These are phyloP conservation scores for Pterothamnion heteromorphum DNA, from an alignment of 31 red algal species.

Conservation along the genomic window DNA sequence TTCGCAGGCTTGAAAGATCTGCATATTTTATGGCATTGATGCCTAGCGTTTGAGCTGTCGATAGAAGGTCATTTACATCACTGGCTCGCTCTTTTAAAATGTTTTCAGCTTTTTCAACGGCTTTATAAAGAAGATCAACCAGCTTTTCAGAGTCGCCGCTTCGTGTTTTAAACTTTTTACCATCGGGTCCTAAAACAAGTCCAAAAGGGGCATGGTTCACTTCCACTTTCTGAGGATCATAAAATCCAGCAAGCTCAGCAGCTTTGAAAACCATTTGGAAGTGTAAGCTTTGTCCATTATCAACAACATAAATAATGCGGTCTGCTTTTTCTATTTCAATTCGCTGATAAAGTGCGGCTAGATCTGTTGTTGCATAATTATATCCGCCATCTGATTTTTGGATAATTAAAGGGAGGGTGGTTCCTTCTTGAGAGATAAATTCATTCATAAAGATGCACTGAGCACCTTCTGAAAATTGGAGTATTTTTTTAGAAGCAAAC, in stretches of 20 bases:
- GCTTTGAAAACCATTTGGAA: conserved; percentile 96
- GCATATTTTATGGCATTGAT: conserved; percentile 96
- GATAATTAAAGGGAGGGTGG: conserved; percentile 78
- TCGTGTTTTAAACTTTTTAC: conserved; percentile 99
- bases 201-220: conserved; percentile 97
- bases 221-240: conserved; percentile 55
- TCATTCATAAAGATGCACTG: conserved; percentile 81
- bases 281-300: conserved; percentile 91
- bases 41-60: conserved; percentile 65
- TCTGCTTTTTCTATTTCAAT: conserved; percentile 71
- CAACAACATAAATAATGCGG: conserved; percentile 96
- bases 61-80: conserved; percentile 55
- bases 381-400: conserved; percentile 94
- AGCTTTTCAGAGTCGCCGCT: conserved; percentile 86
- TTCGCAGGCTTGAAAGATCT: conserved; percentile 80
- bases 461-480: conserved; percentile 74
- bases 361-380: conserved; percentile 94
- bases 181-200: conserved; percentile 87
- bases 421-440: conserved; percentile 75
- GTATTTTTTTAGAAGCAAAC: conserved; percentile 69
- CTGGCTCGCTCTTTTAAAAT: conserved; percentile 4
- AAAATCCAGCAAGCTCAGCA: conserved; percentile 43
- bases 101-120: conserved; percentile 43
- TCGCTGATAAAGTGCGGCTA: conserved; percentile 93
- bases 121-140: conserved; percentile 79